Conservation (phyloP, 2,329 filamentous ascomycete species). For the Fusarium sororula region DNA sequence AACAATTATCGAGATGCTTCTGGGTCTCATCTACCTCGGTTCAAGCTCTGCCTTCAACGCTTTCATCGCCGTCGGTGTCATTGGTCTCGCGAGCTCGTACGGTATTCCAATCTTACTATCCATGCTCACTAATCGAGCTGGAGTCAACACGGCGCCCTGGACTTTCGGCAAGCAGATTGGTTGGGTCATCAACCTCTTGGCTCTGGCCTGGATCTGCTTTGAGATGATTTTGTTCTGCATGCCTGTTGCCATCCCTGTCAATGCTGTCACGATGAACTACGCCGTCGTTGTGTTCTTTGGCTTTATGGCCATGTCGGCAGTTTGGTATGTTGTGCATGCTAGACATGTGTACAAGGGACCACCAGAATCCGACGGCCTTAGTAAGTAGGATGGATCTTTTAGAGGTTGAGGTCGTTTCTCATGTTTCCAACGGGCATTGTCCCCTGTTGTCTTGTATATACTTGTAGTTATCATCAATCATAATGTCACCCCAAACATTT, state of each 20-base stretch:
- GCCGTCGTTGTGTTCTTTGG: constrained; percentile 73
- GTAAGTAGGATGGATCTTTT: neutral
- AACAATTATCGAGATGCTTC: constrained; percentile 72
- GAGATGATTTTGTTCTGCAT: constrained; percentile 81
- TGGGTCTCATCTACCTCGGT: constrained; percentile 82
- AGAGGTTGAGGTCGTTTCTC: neutral
- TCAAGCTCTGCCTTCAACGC: constrained; percentile 79
- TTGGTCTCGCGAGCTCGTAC: constrained; percentile 79
- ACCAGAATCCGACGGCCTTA: constrained; percentile 34
- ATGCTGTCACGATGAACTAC: constrained; percentile 70
- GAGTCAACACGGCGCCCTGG: constrained; percentile 70
- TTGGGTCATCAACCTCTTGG: constrained; percentile 71
- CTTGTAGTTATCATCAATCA: neutral
- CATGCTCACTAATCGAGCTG: constrained; percentile 69
- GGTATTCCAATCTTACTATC: constrained; percentile 79
- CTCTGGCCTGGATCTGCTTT: constrained; percentile 74
- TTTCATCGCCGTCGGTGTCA: constrained; percentile 82
- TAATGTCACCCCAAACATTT: neutral
- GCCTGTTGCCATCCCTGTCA: constrained; percentile 69
- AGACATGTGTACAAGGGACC: constrained; percentile 40
- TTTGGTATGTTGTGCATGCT: constrained; percentile 68
- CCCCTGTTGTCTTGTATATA: neutral
- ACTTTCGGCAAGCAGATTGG: constrained; percentile 73
- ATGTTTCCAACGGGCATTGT: neutral
- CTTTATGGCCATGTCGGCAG: constrained; percentile 66